Conservation (phyloP, 1,284 basidiomycete genomes). For the Sanghuangporus weigelae region DNA sequence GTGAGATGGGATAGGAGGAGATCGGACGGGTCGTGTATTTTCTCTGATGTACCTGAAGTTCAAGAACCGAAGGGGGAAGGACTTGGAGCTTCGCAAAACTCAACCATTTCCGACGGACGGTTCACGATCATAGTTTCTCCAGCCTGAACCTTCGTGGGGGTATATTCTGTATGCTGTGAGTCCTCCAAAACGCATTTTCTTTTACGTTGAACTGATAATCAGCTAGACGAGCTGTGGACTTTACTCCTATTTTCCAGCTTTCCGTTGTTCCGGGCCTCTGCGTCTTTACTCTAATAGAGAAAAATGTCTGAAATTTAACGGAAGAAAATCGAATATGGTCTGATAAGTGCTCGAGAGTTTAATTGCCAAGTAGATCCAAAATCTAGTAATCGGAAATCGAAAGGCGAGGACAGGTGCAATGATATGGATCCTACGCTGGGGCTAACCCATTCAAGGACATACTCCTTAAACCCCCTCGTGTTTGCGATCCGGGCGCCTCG, state of each 20-base stretch:
- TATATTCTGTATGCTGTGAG: neutral
- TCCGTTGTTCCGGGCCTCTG: neutral
- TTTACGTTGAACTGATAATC: neutral
- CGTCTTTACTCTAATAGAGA: neutral
- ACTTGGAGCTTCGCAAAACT: neutral
- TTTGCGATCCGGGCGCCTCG: neutral
- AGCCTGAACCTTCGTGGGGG: neutral
- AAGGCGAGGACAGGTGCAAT: neutral
- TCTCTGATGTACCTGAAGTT: neutral
- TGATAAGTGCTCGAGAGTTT: neutral
- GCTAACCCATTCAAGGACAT: neutral
- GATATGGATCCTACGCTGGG: neutral
- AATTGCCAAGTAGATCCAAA: neutral
- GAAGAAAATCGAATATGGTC: neutral
- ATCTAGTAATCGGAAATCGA: neutral
- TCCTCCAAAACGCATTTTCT: neutral
- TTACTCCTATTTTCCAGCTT: neutral
- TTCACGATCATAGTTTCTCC: constrained; percentile 9
- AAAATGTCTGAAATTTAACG: neutral
- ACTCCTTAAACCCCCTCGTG: neutral
- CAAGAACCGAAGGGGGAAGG: neutral
- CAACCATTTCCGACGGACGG: neutral
- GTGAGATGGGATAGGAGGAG: constrained; percentile 36
- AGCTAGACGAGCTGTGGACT: neutral
- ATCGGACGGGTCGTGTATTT: neutral